Evolutionary conservation across 2,329 filamentous ascomycete genomes (phyloP), one percentile per base, ranked within the genome.

Genomic region (Hortaea werneckii): DNA sequence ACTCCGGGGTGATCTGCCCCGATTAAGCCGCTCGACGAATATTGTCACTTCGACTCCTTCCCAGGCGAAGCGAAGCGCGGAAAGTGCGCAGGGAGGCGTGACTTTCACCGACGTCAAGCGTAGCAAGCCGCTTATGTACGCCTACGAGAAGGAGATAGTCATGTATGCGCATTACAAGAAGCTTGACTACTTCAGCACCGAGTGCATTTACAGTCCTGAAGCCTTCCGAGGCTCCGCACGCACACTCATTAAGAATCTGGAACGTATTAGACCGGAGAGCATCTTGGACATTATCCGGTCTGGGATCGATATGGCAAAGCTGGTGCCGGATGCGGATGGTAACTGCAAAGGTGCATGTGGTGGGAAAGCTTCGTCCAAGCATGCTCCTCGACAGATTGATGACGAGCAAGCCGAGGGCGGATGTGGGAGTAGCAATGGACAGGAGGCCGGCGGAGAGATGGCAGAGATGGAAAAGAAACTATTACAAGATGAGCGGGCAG

Each of bases 81-180:
- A 44, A 5, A 43, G 40, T 13, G 49, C 41, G 6, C 45, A 51
- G 9, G 45, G 37, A 5, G 43, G 43, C 13, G 57, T 61, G n/a
- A 88, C 85, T 48, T 60, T 63, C 27, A 92, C 87, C 49, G 87
- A 94, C 50, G 90, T 95, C 54, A 94, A 94, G 71, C 79, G 92
- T 53, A 94, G 87, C 68, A 98, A 98, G 68, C 92, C 92, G 10
- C 75, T 98, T 40, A 96, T 98, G 66, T 98, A 96, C 64, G 89
- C 90, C 1, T 98, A 96, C 62, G 92, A 98, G 64, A 98, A 98
- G 69, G 92, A 98, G 64, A 98, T 98, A 55, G 92, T 98, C 12
- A 75, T 98, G 5, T 98, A 98, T 63, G 92, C 92, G 5, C 87
- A 96, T 62, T 88, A 98, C 71, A 94, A 92, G 67, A 89, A 89